Percentiles rank a stretch among this genome's conserved stretches.
Evolutionary conservation across 306 rosid species (phyloP).

Genomic region (Trifolium pratense): DNA sequence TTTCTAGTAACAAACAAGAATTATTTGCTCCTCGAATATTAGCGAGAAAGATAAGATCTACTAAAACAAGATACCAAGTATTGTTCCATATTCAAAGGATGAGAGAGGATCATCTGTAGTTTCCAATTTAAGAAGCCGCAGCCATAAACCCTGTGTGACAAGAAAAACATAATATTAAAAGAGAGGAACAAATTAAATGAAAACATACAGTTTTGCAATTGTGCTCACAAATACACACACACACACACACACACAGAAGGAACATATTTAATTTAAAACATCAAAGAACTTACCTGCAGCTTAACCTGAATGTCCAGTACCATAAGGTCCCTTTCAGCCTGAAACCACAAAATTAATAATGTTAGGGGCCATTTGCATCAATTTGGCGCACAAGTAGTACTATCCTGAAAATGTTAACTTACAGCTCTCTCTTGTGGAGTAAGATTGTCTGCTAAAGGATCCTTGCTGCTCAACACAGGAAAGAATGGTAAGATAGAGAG

Average conservation of each 20-base stretch:
- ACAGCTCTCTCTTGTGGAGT: constrained; percentile 97
- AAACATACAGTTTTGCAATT: background rate
- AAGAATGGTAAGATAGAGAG: too few relatives aligned
- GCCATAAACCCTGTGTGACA: constrained; percentile 84
- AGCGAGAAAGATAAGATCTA: constrained; percentile 41
- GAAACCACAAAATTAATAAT: constrained; percentile 43
- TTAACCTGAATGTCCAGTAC: constrained; percentile 97
- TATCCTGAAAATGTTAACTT: constrained; percentile 50
- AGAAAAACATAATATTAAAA: constrained; percentile 26
- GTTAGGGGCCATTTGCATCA: constrained; percentile 31
- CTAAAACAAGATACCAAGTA: constrained; percentile 68
- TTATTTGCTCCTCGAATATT: background rate
- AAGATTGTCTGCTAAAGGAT: constrained; percentile 69
- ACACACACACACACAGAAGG: background rate
- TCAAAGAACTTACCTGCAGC: constrained; percentile 73
- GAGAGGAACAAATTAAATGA: background rate
- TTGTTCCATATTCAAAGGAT: constrained; percentile 98
- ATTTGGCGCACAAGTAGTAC: constrained; percentile 36
- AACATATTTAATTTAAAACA: constrained; percentile 31
- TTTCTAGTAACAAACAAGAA: constrained; percentile 38
- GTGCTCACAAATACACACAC: background rate
- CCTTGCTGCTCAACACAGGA: constrained; percentile 69
- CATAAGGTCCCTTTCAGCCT: constrained; percentile 99
- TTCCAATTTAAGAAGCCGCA: constrained; percentile 93
- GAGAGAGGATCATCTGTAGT: constrained; percentile 98